A percentile compares a stretch with the other conserved stretches of the same genome.
Conservation (phyloP, 2,329 filamentous ascomycete species). For the Fusarium globosum region DNA sequence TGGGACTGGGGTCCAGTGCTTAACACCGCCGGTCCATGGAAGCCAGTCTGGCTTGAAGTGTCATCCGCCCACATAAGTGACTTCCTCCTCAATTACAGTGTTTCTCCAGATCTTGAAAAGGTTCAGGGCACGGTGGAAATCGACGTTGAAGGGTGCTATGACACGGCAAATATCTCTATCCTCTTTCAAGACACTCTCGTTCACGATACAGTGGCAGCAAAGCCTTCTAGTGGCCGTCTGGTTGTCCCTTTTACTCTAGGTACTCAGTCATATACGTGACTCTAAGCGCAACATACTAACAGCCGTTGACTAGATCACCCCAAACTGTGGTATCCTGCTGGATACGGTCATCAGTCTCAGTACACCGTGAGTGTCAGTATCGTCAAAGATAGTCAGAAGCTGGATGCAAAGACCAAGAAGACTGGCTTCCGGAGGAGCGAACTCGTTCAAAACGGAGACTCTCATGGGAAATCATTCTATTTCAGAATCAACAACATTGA, state of each 20-base stretch:
- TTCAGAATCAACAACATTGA: background rate
- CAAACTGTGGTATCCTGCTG: background rate
- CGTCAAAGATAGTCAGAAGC: background rate
- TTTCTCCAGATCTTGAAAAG: background rate
- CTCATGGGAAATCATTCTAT: background rate
- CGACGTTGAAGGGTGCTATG: background rate
- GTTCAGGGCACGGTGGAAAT: background rate
- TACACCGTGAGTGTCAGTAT: background rate
- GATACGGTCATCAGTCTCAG: background rate
- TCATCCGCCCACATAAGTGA: background rate
- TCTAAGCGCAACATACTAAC: background rate
- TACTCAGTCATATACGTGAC: background rate
- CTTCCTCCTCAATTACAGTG: background rate
- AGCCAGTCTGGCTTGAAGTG: background rate
- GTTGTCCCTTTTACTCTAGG: background rate
- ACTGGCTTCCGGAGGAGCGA: background rate
- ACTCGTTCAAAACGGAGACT: background rate
- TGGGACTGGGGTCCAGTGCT: conserved; percentile 5
- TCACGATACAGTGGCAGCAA: background rate
- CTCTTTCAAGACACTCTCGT: background rate
- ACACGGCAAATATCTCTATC: background rate
- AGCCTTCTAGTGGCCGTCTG: background rate
- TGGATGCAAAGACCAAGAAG: background rate
- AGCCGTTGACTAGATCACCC: background rate
- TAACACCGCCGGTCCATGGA: conserved; percentile 2